Evolutionary conservation across 2,329 filamentous ascomycete species (phyloP).

Genomic region (Aspergillus clavatus): DNA sequence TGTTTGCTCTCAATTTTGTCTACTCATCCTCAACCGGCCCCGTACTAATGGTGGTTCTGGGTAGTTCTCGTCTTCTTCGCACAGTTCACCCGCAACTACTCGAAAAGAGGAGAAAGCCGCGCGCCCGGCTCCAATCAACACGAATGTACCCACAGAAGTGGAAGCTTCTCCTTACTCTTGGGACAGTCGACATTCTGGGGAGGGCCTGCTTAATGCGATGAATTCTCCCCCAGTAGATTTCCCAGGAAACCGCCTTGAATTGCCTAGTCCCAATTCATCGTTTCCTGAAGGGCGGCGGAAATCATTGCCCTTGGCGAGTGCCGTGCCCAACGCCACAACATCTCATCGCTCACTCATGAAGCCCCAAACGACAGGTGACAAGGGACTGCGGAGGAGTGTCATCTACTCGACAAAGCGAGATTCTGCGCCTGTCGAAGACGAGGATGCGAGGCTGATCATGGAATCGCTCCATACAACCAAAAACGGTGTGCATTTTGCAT

Average conservation of each 20-base stretch:
- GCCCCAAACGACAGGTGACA: slow-evolving; percentile 19
- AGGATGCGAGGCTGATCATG: slow-evolving; percentile 37
- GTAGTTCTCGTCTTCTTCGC: slow-evolving; percentile 23
- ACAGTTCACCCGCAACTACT: slow-evolving; percentile 14
- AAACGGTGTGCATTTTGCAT: slow-evolving; percentile 19
- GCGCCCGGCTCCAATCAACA: slow-evolving; percentile 41
- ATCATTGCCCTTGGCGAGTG: slow-evolving; percentile 19
- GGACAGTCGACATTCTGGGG: slow-evolving; percentile 48
- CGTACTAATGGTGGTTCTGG: slow-evolving; percentile 14
- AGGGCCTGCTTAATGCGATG: slow-evolving; percentile 43
- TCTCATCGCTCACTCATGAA: slow-evolving; percentile 30
- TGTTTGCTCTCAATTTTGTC: background rate
- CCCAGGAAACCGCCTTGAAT: slow-evolving; percentile 8
- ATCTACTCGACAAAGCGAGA: slow-evolving; percentile 24
- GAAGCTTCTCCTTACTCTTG: slow-evolving; percentile 50
- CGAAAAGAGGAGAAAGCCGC: slow-evolving; percentile 23
- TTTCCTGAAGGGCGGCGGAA: slow-evolving; percentile 16
- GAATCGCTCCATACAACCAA: slow-evolving; percentile 29
- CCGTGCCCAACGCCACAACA: slow-evolving; percentile 24
- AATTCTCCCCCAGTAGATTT: slow-evolving; percentile 19
- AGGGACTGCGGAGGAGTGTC: slow-evolving; percentile 29
- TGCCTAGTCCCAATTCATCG: slow-evolving; percentile 13
- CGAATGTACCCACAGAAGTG: slow-evolving; percentile 41
- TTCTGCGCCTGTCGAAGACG: slow-evolving; percentile 31
- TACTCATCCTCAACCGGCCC: slow-evolving; percentile 9